Percentiles rank a stretch among this genome's conserved stretches.
Evolutionary conservation across 108 stramenopile species (phyloP).

Genomic region (Nannochloropsis salina): DNA sequence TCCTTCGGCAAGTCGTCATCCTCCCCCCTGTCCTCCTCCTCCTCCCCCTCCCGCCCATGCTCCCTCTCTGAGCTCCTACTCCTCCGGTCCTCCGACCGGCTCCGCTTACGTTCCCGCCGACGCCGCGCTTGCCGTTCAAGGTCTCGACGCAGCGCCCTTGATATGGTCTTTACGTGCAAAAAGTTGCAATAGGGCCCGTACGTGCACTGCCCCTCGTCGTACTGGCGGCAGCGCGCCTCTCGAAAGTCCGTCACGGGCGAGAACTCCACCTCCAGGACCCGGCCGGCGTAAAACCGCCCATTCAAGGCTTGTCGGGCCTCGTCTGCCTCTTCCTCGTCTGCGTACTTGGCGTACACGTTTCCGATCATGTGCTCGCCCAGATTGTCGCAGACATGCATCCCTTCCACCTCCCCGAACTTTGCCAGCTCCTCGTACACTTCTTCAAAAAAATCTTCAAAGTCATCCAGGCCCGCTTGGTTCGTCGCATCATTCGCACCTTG

Average conservation of each 20-base stretch:
- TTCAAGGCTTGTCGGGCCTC: slow-evolving; percentile 78
- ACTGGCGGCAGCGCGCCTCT: slow-evolving; percentile 89
- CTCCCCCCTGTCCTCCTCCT: not conserved
- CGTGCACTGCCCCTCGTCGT: slow-evolving; percentile 70
- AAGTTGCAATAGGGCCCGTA: slow-evolving; percentile 96
- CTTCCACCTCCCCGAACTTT: slow-evolving; percentile 90
- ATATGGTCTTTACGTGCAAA: slow-evolving; percentile 69
- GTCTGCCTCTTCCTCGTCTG: slow-evolving; percentile 88
- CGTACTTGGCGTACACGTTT: slow-evolving; percentile 79
- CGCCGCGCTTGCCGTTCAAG: slow-evolving; percentile 27
- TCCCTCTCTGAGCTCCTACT: not conserved
- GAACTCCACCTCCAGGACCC: slow-evolving; percentile 78
- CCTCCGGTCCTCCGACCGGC: not conserved
- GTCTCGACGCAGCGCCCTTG: slow-evolving; percentile 36
- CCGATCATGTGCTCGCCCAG: slow-evolving; percentile 97
- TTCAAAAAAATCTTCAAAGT: slow-evolving; percentile 52
- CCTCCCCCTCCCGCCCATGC: not conserved
- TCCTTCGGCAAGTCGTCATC: too few relatives aligned
- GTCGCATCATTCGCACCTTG: slow-evolving; percentile 2
- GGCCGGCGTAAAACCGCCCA: slow-evolving; percentile 86
- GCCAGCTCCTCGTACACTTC: slow-evolving; percentile 65
- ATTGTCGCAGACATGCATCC: slow-evolving; percentile 91
- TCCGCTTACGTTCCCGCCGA: not conserved
- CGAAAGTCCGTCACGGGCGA: slow-evolving; percentile 90
- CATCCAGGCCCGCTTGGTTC: not conserved